phyloP scores from a whole-genome alignment of 2,329 filamentous ascomycete species.

The Xylaria sp. region DNA sequence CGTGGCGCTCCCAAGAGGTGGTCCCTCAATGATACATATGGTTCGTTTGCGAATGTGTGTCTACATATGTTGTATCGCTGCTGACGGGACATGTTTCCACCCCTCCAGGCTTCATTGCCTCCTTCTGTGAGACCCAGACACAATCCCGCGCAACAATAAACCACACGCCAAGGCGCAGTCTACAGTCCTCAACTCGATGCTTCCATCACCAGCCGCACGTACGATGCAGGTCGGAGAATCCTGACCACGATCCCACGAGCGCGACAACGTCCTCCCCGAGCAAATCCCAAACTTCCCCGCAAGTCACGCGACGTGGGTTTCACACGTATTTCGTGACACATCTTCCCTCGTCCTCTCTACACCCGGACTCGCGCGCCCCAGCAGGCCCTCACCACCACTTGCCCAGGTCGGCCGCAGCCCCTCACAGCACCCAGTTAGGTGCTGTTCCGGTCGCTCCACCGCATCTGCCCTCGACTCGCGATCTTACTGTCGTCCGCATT shows the following conservation, averaged over 20 bases:
- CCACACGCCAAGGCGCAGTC: conserved; percentile 7
- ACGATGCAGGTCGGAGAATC: conserved; percentile 12
- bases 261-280: conserved; percentile 1
- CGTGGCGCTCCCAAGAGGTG: conserved; percentile 44
- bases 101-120: conserved; percentile 48
- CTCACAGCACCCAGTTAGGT: conserved; percentile 70
- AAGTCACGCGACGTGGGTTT: conserved; percentile 65
- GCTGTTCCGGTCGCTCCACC: conserved; percentile 68
- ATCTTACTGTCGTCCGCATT: conserved; percentile 94
- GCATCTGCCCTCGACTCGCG: conserved; percentile 70
- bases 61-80: conserved; percentile 10
- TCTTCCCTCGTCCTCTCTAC: conserved; percentile 89
- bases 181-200: conserved; percentile 21
- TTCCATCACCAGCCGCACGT: conserved; percentile 27
- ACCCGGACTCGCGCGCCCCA: conserved; percentile 79
- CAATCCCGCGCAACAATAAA: conserved; percentile 29
- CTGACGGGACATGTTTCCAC: conserved; percentile 22
- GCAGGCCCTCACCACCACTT: conserved; percentile 82
- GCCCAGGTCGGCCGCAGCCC: conserved; percentile 83
- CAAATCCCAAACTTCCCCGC: conserved; percentile 17
- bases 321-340: conserved; percentile 99
- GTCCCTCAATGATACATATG: conserved; percentile 50
- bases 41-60: conserved; percentile 33
- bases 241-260: conserved; percentile 2
- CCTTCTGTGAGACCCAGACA: conserved; percentile 45